These are phyloP conservation scores for Globisporangium cylindrosporum DNA, from an alignment of 352 stramenopile genomes.

Conservation along the genomic window DNA sequence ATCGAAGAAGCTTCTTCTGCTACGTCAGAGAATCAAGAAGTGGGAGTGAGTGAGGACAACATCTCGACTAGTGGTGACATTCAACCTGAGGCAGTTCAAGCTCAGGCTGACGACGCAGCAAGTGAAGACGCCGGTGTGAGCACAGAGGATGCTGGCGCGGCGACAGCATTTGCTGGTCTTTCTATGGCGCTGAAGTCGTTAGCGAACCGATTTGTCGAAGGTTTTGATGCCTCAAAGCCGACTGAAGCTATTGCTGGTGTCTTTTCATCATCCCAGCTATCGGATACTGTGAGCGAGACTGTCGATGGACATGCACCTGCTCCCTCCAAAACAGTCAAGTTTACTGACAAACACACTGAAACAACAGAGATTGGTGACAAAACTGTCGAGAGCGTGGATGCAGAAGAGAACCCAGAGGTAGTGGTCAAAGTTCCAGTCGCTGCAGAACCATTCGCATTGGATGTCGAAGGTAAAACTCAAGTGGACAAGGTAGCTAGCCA, in stretches of 20 bases:
- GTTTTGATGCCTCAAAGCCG: constrained; percentile 6
- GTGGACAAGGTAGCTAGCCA: not conserved
- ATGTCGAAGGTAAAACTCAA: not conserved
- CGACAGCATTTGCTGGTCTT: constrained; percentile 12
- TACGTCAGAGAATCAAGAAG: not conserved
- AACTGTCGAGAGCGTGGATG: not conserved
- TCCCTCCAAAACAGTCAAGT: not conserved
- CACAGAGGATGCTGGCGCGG: constrained; percentile 2
- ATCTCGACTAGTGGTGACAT: not conserved
- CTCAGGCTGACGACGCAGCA: not conserved
- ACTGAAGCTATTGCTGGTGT: not conserved
- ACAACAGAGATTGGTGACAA: not conserved
- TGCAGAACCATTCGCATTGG: not conserved
- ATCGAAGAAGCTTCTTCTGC: not conserved
- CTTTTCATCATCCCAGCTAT: not conserved
- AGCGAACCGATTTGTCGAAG: constrained; percentile 14
- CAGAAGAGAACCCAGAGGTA: not conserved
- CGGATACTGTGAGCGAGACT: not conserved
- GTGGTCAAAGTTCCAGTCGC: constrained; percentile 4
- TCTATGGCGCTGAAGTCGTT: constrained; percentile 21
- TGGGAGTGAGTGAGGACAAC: constrained; percentile 1
- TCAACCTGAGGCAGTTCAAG: not conserved
- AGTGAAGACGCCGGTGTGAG: not conserved
- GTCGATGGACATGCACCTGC: not conserved
- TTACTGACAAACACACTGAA: not conserved